Evolutionary conservation across 108 stramenopile species (phyloP).

Genomic region (Mediolabrus comicus): DNA sequence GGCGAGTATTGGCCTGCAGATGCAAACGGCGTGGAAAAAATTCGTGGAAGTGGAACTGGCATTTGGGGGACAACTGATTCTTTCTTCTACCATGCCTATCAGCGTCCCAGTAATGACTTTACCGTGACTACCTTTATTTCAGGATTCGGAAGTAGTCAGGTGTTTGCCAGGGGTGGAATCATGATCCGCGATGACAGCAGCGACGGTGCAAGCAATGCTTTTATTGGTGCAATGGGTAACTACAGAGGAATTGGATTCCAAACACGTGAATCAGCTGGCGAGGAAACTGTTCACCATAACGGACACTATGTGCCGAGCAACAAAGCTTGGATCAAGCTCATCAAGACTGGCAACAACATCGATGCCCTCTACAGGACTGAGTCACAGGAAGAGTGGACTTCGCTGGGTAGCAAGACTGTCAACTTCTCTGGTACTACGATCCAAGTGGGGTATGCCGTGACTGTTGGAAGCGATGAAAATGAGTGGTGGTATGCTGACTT

Average conservation of each 20-base stretch:
- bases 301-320: neutral
- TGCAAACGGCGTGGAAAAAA: neutral
- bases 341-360: slow-evolving; percentile 1
- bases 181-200: slow-evolving; percentile 18
- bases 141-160: neutral
- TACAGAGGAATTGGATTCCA: slow-evolving; percentile 14
- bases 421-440: neutral
- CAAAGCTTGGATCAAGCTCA: slow-evolving; percentile 10
- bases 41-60: slow-evolving; percentile 21
- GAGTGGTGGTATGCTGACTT: neutral
- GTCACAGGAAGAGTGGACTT: neutral
- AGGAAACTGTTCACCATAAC: neutral
- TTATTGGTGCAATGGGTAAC: slow-evolving; percentile 3
- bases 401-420: neutral
- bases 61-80: slow-evolving; percentile 29
- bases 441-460: neutral
- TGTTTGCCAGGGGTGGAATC: slow-evolving; percentile 21
- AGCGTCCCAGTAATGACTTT: neutral
- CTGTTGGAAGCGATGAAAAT: neutral
- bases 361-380: neutral
- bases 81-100: slow-evolving; percentile 8
- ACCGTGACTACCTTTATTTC: slow-evolving; percentile 7
- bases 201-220: slow-evolving; percentile 18
- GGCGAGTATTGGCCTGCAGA: neutral
- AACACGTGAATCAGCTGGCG: neutral